Evolutionary conservation across 352 stramenopile species (phyloP).

Genomic region (Globisporangium iwayamae): DNA sequence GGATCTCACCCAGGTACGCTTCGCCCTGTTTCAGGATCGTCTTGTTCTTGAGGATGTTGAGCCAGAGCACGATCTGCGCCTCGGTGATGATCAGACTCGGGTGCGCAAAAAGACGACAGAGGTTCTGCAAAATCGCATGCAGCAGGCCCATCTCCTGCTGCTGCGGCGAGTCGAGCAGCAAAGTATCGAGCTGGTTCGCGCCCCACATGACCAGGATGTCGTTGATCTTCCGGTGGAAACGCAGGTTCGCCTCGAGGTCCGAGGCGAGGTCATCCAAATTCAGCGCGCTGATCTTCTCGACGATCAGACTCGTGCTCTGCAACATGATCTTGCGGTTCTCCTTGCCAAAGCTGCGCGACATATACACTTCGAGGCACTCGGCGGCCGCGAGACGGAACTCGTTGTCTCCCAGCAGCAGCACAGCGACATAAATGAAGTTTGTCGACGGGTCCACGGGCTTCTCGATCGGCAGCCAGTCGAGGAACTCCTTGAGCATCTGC

Average conservation of each 20-base stretch:
- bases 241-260: slow-evolving; percentile 48
- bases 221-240: slow-evolving; percentile 76
- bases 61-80: slow-evolving; percentile 71
- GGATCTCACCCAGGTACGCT: slow-evolving; percentile 30
- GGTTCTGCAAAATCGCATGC: slow-evolving; percentile 35
- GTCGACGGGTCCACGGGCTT: slow-evolving; percentile 43
- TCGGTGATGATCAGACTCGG: slow-evolving; percentile 68
- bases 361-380: slow-evolving; percentile 71
- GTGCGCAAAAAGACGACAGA: slow-evolving; percentile 59
- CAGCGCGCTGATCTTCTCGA: slow-evolving; percentile 49
- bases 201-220: slow-evolving; percentile 72
- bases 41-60: slow-evolving; percentile 71
- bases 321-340: slow-evolving; percentile 64
- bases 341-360: slow-evolving; percentile 67
- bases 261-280: slow-evolving; percentile 39
- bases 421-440: slow-evolving; percentile 64
- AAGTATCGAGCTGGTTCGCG: slow-evolving; percentile 54
- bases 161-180: slow-evolving; percentile 37
- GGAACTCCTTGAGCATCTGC: slow-evolving; percentile 77
- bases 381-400: slow-evolving; percentile 55
- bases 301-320: slow-evolving; percentile 47
- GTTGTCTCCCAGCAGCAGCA: slow-evolving; percentile 47
- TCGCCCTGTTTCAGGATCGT: slow-evolving; percentile 46
- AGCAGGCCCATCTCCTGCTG: slow-evolving; percentile 50
- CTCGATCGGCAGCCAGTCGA: slow-evolving; percentile 80